Evolutionary conservation across 441 rosid species (phyloP).

Genomic region (Euphorbia corollata): DNA sequence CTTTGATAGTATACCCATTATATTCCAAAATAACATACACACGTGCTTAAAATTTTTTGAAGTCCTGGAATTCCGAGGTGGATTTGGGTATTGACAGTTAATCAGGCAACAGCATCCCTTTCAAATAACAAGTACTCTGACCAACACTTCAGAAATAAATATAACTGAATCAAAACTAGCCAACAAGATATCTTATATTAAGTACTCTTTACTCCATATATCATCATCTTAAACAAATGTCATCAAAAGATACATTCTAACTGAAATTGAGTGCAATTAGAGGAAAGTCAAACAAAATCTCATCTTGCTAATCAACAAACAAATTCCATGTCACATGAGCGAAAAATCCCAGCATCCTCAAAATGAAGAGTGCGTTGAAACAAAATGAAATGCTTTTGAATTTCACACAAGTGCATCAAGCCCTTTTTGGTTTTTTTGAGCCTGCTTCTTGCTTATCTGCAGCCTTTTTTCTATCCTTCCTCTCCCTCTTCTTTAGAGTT

Average conservation of each 20-base stretch:
- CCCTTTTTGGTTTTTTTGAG: constrained; percentile 37
- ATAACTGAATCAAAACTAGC: background rate
- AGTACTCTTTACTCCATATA: constrained; percentile 3
- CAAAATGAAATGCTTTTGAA: no score
- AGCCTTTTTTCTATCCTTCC: constrained; percentile 78
- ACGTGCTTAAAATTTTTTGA: no score
- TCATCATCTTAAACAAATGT: background rate
- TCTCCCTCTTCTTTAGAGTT: constrained; percentile 82
- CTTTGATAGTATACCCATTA: no score
- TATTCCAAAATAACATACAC: no score
- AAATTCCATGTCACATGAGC: no score
- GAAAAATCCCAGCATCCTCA: background rate
- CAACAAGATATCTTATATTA: background rate
- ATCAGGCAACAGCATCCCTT: background rate
- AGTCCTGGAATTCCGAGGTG: no score
- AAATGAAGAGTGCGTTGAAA: no score
- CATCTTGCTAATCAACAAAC: background rate
- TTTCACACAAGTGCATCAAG: no score
- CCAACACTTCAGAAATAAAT: background rate
- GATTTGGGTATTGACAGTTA: no score
- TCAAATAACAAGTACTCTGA: background rate
- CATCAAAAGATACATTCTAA: no score
- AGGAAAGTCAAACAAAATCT: constrained; percentile 2
- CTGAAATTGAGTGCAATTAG: background rate
- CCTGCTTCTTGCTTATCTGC: constrained; percentile 49